Percentiles rank a stretch among this genome's conserved stretches.
phyloP scores from a whole-genome alignment of 1,284 basidiomycete genomes.

The Marasmius sp. region DNA sequence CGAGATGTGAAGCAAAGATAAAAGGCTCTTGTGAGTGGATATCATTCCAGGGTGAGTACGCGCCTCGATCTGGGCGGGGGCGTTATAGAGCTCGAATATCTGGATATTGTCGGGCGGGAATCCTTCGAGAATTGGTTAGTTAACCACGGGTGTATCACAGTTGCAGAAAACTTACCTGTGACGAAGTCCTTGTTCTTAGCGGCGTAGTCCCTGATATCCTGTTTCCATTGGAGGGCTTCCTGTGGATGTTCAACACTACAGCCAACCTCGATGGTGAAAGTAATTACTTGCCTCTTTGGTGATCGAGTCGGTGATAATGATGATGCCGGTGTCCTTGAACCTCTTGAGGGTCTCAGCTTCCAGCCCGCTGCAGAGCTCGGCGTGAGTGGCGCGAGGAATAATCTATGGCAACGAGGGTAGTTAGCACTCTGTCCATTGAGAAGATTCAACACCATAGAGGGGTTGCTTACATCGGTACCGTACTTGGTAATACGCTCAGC shows the following conservation, averaged over 20 bases:
- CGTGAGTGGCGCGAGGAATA: constrained; percentile 54
- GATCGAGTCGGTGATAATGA: constrained; percentile 62
- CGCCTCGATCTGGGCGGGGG: constrained; percentile 55
- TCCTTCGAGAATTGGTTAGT: constrained; percentile 38
- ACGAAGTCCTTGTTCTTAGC: constrained; percentile 40
- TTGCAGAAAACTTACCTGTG: constrained; percentile 27
- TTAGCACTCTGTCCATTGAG: neutral
- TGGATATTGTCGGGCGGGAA: constrained; percentile 69
- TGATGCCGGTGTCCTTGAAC: constrained; percentile 57
- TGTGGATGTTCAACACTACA: constrained; percentile 30
- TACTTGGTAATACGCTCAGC: constrained; percentile 43
- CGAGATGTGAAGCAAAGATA: constrained; percentile 58
- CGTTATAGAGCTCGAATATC: constrained; percentile 73
- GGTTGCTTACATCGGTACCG: constrained; percentile 37
- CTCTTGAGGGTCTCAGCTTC: constrained; percentile 36
- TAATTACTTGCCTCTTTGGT: constrained; percentile 50
- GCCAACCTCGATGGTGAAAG: constrained; percentile 25
- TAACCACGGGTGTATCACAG: constrained; percentile 29
- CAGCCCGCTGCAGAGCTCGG: constrained; percentile 43
- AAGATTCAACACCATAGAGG: neutral
- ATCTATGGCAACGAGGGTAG: constrained; percentile 49
- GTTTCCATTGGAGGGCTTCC: constrained; percentile 66
- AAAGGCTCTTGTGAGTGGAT: constrained; percentile 50
- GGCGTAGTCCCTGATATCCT: constrained; percentile 55
- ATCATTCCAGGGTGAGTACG: constrained; percentile 56